Evolutionary conservation across 202 grass and related monocot species (phyloP).

Genomic region (Panicum hallii): DNA sequence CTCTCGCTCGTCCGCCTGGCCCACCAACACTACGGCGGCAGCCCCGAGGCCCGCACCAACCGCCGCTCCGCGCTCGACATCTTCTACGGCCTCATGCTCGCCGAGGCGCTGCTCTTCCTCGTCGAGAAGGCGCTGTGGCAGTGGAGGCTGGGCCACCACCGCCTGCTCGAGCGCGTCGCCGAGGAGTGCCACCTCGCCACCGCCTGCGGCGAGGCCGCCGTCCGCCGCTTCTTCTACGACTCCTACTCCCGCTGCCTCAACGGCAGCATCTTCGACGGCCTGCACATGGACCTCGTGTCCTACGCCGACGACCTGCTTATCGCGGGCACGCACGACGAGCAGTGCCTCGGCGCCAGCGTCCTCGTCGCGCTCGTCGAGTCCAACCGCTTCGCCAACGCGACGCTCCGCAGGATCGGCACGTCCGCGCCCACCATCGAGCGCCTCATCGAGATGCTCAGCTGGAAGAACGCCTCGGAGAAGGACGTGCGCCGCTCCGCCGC

Average conservation of each 20-base stretch:
- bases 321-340: constrained; percentile 37
- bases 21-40: constrained; percentile 58
- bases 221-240: constrained; percentile 79
- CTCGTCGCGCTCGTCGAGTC: constrained; percentile 50
- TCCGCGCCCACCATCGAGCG: constrained; percentile 49
- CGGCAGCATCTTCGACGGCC: constrained; percentile 64
- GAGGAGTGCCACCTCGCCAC: constrained; percentile 51
- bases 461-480: constrained; percentile 53
- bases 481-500: constrained; percentile 59
- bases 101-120: constrained; percentile 72
- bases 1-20: constrained; percentile 59
- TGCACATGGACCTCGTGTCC: constrained; percentile 70
- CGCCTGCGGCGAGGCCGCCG: constrained; percentile 39
- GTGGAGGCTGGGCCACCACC: constrained; percentile 52
- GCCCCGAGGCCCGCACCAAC: constrained; percentile 52
- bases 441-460: constrained; percentile 80
- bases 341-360: constrained; percentile 50
- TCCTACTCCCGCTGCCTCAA: constrained; percentile 64
- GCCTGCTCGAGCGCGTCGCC: constrained; percentile 53
- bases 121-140: constrained; percentile 69
- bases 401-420: constrained; percentile 58
- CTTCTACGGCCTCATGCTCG: constrained; percentile 71
- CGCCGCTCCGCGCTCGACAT: constrained; percentile 63
- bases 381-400: constrained; percentile 48
- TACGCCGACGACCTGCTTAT: constrained; percentile 62